Base-by-base conservation (phyloP, 495 filamentous ascomycete genomes). In the Penicillium psychrofluorescens region DNA sequence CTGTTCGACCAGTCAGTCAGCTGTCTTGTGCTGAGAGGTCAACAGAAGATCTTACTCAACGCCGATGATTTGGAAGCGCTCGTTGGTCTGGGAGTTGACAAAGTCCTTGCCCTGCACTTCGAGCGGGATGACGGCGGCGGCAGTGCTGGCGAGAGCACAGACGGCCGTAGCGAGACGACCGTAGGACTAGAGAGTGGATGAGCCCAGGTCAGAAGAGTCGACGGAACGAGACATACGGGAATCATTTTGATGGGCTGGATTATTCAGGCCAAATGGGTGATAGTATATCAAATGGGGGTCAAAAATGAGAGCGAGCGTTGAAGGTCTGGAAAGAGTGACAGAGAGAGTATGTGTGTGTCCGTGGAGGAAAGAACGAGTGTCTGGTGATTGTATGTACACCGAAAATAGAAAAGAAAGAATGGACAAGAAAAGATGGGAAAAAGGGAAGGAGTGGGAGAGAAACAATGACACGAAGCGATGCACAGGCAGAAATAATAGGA, bases 1-100 rank as follows among this genome's bases (percentile, higher is more conserved):
- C 77, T 80, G 50, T 57, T 44, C 28, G 14, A 32, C 8, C 12
- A 44, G 38, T 63, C 45, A 64, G 51, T 43, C 32, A 11, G 6
- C 2, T 11, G 32, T 40, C 34, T 32, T 42, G 41, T 16, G 43
- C 34, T 36, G 22, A 15, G 33, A 22, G 42, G 41, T 46, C 8
- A 45, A 28, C 28, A 1, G 39, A 40, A 30, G 27, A n/a, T 51
- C 75, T 58, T 62, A 82, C 70, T 90, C 91, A 41, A 95, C 79
- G 54, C 91, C 91, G 38, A 97, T 75, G 44, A 97, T 81, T 68
- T 92, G 83, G 70, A 95, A 86, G 38, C 88, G 81, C 55, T 90
- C 77, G 37, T 81, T 79, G 9, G 83, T 89, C 42, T 80, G 71
- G 36, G 77, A 76, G 70, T 95, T 85, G 58, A 95, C 78, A 62